Conservation (phyloP, 2,329 filamentous ascomycete genomes). For the Zymoseptoria ardabiliae region DNA sequence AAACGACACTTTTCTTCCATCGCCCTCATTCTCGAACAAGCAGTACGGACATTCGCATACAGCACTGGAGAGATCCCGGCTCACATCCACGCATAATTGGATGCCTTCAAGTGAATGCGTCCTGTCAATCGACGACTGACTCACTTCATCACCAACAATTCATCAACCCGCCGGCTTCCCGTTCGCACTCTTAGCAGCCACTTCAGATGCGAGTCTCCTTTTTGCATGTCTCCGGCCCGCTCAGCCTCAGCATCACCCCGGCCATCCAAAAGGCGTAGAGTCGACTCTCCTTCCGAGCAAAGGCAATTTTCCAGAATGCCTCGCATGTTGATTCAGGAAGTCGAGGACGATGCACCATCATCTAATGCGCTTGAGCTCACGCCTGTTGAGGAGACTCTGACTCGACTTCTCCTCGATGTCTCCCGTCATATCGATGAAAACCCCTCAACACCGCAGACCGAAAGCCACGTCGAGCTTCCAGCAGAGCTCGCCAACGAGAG, state of each 20-base stretch:
- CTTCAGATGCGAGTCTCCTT: background rate
- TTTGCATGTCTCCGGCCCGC: conserved; percentile 28
- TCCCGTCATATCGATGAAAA: conserved; percentile 57
- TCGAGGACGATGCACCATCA: conserved; percentile 20
- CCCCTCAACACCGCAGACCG: conserved; percentile 18
- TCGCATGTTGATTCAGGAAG: conserved; percentile 26
- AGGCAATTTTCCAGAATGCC: conserved; percentile 19
- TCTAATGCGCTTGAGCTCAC: conserved; percentile 50
- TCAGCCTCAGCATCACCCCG: conserved; percentile 21
- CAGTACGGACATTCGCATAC: background rate
- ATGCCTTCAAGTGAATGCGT: conserved; percentile 13
- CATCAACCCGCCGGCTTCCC: background rate
- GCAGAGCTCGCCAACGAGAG: conserved; percentile 40
- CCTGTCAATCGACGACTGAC: conserved; percentile 13
- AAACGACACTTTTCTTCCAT: background rate
- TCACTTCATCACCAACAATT: conserved; percentile 10
- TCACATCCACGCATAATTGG: background rate
- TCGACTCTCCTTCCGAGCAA: conserved; percentile 12
- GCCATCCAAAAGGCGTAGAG: conserved; percentile 23
- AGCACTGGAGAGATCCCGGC: background rate
- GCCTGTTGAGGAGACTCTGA: conserved; percentile 62
- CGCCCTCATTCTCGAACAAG: background rate
- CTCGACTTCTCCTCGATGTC: conserved; percentile 74
- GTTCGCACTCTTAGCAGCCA: background rate
- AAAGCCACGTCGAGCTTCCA: conserved; percentile 33